phyloP scores from a whole-genome alignment of 176 grass and related monocot genomes.

The Oryza rufipogon region DNA sequence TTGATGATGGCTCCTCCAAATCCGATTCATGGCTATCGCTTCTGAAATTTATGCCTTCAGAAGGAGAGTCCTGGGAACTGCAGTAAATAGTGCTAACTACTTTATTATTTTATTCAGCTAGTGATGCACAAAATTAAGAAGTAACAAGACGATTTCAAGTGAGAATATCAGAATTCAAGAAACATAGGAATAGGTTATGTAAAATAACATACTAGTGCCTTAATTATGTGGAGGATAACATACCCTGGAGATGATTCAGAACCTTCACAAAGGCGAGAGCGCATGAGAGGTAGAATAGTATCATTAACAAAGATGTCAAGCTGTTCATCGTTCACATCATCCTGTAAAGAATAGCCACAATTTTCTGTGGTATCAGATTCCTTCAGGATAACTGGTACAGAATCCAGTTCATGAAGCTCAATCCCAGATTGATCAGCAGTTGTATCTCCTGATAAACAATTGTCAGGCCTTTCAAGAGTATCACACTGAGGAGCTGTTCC shows the following conservation, averaged over 20 bases:
- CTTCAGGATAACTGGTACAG: constrained; percentile 6
- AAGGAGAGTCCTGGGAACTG: constrained; percentile 71
- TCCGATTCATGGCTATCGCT: constrained; percentile 60
- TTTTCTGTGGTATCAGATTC: constrained; percentile 7
- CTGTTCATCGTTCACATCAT: constrained; percentile 47
- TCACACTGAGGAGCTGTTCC: constrained; percentile 29
- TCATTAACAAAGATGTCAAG: constrained; percentile 53
- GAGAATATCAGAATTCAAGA: background rate
- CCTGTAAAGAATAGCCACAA: constrained; percentile 43
- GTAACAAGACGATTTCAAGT: constrained; percentile 20
- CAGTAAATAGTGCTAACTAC: constrained; percentile 30
- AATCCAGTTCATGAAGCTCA: constrained; percentile 24
- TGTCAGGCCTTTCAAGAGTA: constrained; percentile 26
- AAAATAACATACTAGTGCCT: background rate
- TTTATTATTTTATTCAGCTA: constrained; percentile 32
- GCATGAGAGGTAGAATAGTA: constrained; percentile 79
- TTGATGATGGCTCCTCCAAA: constrained; percentile 88
- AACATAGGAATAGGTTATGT: constrained; percentile 12
- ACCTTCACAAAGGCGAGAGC: constrained; percentile 61
- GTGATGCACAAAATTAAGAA: background rate
- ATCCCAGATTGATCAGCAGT: constrained; percentile 36
- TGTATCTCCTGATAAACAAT: constrained; percentile 43
- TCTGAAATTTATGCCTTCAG: constrained; percentile 63
- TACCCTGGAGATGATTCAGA: constrained; percentile 89
- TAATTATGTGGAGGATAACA: constrained; percentile 35